Evolutionary conservation across 2,329 filamentous ascomycete genomes (phyloP), one percentile per base, ranked within the genome.

Genomic region (Aspergillus neoniger): DNA sequence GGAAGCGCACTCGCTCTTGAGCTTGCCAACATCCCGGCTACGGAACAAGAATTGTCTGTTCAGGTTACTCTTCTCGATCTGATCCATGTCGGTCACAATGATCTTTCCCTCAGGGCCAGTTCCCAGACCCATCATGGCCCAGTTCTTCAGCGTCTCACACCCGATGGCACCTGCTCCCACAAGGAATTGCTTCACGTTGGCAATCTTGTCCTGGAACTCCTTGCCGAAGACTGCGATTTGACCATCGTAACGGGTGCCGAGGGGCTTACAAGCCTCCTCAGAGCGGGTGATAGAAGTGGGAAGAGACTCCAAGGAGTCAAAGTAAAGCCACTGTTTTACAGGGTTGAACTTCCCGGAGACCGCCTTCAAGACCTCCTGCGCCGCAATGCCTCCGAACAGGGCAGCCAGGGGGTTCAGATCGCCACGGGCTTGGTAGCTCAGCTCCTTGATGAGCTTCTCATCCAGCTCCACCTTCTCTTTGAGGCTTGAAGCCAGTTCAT

Each of bases 61-160:
- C 55, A 99, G 83, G 75, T 99, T 99, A 81, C 94, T 98, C 86
- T 94, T 96, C 80, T 99, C 95, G 69, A 99, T 99, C 57, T 93
- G 93, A 73, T 99, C 95, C 88, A 96, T 98, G 75, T 99, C 95
- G 14, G 96, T 98, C 53, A 99, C 91, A 60, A 82, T 91, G 71
- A 99, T 96, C 77, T 90, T 90, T 70, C 95, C 95, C 52, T 92
- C 86, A 3, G 92, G 91, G 4, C 95, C 95, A 49, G 91, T 91
- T 48, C 90, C 94, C 30, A 99, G 83, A 67, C 95, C 95, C 76
- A 98, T 96, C 93, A 99, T 96, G 38, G 96, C 94, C 93, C 95
- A 99, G 78, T 98, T 98, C 86, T 99, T 99, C 68, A 99, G 82
- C 90, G 98, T 99, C 75, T 99, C 95, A 73, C 95, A 99, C 49